These are phyloP conservation scores for Pseudopithomyces chartarum DNA, from an alignment of 2,329 filamentous ascomycete species.

Conservation along the genomic window DNA sequence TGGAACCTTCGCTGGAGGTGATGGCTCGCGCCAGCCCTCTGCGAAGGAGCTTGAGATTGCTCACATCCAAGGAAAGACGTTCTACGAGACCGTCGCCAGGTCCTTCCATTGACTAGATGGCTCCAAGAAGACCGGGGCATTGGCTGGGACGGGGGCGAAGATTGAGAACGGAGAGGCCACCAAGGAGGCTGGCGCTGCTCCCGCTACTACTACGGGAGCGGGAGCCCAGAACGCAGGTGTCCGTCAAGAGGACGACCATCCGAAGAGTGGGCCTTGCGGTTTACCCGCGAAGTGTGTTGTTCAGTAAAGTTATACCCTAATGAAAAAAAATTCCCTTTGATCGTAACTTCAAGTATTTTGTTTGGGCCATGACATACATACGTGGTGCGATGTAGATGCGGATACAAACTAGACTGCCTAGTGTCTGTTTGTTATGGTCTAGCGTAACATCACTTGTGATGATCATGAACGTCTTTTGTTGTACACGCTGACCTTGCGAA, in stretches of 20 bases:
- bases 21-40: conserved; percentile 83
- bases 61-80: conserved; percentile 79
- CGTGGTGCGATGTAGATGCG: too few relatives aligned
- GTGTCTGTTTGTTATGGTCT: too few relatives aligned
- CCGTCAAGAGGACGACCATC: conserved; percentile 39
- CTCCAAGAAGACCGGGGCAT: conserved; percentile 1
- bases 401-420: too few relatives aligned
- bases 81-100: conserved; percentile 79
- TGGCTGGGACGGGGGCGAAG: not conserved
- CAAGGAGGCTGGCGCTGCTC: conserved; percentile 14
- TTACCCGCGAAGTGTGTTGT: conserved; percentile 76
- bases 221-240: conserved; percentile 17
- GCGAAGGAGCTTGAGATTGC: conserved; percentile 79
- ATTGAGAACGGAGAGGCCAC: conserved; percentile 7
- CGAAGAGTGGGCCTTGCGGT: conserved; percentile 73
- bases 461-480: too few relatives aligned
- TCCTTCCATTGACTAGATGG: conserved; percentile 80
- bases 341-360: too few relatives aligned
- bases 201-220: conserved; percentile 2
- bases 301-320: conserved; percentile 15
- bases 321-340: not conserved
- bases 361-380: not conserved
- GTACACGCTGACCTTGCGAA: too few relatives aligned
- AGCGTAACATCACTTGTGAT: too few relatives aligned
- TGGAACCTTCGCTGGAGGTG: conserved; percentile 79